phyloP scores from a whole-genome alignment of 495 filamentous ascomycete species.

The Massariosphaeria phaeospora region DNA sequence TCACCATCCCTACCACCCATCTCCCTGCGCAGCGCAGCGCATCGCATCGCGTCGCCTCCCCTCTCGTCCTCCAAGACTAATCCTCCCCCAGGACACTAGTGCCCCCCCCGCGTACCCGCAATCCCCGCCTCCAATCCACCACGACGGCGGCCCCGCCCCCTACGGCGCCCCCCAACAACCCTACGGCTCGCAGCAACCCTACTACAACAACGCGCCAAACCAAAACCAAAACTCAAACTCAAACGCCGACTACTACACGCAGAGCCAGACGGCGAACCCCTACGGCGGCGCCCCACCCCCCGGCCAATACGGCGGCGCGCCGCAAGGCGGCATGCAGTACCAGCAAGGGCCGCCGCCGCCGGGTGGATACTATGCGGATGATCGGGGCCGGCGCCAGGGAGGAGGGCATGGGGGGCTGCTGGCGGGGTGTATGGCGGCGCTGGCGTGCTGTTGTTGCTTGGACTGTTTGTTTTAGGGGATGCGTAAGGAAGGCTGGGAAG shows the following conservation, averaged over 20 bases:
- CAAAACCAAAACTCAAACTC: constrained; percentile 1
- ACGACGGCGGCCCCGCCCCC: constrained; percentile 8
- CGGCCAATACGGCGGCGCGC: constrained; percentile 5
- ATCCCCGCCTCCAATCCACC: constrained; percentile 23
- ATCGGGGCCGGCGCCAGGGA: constrained; percentile 34
- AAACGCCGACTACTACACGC: constrained; percentile 23
- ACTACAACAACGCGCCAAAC: constrained; percentile 13
- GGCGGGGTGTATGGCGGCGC: constrained; percentile 46
- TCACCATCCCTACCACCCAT: neutral
- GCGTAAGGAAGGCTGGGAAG: neutral
- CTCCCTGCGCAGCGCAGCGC: neutral
- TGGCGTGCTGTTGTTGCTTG: constrained; percentile 54
- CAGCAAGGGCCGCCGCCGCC: constrained; percentile 30
- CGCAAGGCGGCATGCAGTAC: constrained; percentile 36
- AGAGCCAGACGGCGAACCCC: constrained; percentile 5
- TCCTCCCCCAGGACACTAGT: constrained; percentile 11
- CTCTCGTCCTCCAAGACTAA: neutral
- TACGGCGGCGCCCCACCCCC: constrained; percentile 1
- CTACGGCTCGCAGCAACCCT: neutral
- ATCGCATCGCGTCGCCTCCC: neutral
- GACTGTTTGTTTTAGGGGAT: constrained; percentile 48
- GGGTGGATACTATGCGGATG: constrained; percentile 44
- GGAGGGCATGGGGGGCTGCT: constrained; percentile 43
- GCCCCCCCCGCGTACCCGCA: constrained; percentile 20
- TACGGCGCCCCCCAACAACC: constrained; percentile 14